These are phyloP conservation scores for Kernera saxatilis DNA, from an alignment of 345 rosid species.

Conservation along the genomic window DNA sequence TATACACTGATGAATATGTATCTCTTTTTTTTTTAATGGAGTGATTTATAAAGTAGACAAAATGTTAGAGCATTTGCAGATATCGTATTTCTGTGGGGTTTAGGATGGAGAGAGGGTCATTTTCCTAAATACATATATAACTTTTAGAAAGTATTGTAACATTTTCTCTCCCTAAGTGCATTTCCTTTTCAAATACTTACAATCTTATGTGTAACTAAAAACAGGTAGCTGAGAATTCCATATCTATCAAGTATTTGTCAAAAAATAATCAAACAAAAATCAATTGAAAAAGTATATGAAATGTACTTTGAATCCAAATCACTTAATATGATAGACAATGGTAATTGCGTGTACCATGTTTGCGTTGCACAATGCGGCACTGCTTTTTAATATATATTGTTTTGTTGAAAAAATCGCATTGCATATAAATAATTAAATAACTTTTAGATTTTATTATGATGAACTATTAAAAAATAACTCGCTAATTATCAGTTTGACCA, in stretches of 20 bases:
- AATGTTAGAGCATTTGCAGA: constrained; percentile 9
- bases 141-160: constrained; percentile 20
- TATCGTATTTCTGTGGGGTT: constrained; percentile 23
- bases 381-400: no score
- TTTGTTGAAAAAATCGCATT: not conserved
- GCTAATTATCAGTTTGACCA: not conserved
- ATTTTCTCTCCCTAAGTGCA: constrained; percentile 5
- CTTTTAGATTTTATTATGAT: not conserved
- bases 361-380: no score
- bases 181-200: constrained; percentile 12
- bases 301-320: not conserved
- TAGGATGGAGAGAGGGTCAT: constrained; percentile 10
- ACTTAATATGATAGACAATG: not conserved
- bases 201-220: not conserved
- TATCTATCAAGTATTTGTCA: not conserved
- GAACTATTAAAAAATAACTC: not conserved
- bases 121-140: not conserved
- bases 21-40: not conserved
- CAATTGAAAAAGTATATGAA: not conserved
- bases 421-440: not conserved
- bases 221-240: not conserved
- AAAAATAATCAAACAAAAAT: not conserved
- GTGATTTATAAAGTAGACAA: not conserved
- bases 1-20: not conserved
- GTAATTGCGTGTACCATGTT: no score